These are phyloP conservation scores for Mortierella alpina DNA, from an alignment of 192 early-diverging fungal genomes.

Conservation along the genomic window DNA sequence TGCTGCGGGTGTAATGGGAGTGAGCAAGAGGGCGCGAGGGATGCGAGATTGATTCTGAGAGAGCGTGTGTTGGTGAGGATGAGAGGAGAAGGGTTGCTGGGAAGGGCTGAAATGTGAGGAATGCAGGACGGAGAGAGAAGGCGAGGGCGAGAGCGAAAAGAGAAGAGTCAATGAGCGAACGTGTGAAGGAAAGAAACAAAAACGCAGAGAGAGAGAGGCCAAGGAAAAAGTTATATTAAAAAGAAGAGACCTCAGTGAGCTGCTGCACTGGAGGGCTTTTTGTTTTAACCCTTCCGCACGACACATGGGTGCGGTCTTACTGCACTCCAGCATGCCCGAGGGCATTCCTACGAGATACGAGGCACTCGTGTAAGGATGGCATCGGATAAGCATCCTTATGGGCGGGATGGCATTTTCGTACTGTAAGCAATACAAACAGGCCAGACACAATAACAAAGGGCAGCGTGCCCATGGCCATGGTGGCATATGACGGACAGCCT, in stretches of 20 bases:
- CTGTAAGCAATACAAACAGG: too few relatives aligned
- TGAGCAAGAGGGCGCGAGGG: too few relatives aligned
- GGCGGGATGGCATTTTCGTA: too few relatives aligned
- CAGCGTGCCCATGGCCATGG: not conserved
- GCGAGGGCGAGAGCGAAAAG: not conserved
- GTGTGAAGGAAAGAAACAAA: not conserved
- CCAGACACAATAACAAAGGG: too few relatives aligned
- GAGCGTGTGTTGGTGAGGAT: not conserved
- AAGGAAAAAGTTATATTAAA: not conserved
- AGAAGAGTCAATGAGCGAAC: not conserved
- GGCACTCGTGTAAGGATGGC: too few relatives aligned
- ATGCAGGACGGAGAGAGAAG: slow-evolving; percentile 2
- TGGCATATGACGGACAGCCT: not conserved
- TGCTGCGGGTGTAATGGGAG: too few relatives aligned
- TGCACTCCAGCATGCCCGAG: too few relatives aligned
- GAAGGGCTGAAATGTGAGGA: not conserved
- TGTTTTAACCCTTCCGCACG: not conserved
- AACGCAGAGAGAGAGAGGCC: not conserved
- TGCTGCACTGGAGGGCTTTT: not conserved
- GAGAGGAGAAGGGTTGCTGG: not conserved
- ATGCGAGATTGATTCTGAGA: too few relatives aligned
- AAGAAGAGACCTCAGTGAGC: not conserved
- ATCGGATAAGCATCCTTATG: too few relatives aligned
- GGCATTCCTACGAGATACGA: too few relatives aligned
- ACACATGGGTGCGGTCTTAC: not conserved